Evolutionary conservation across 208 protist genomes (phyloP).

Genomic region (Wallacemonas rigidus): DNA sequence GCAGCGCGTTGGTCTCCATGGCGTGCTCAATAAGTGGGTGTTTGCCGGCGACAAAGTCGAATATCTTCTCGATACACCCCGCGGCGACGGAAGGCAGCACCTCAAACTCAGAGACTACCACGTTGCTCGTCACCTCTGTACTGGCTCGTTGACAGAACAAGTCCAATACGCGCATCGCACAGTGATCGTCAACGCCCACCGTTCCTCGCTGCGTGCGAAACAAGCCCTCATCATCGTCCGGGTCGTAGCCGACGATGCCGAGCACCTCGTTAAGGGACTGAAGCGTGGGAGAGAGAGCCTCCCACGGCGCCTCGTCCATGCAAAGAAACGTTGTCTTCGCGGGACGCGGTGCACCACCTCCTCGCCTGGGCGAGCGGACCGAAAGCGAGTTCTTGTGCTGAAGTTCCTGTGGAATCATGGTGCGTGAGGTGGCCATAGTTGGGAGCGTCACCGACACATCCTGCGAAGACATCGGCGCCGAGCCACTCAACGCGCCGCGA

Average conservation of each 20-base stretch:
- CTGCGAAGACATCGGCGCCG: not conserved
- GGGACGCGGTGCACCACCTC: not conserved
- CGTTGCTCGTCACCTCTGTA: slow-evolving; percentile 55
- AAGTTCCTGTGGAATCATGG: slow-evolving; percentile 9
- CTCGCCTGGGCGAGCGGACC: not conserved
- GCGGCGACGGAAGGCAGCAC: slow-evolving; percentile 77
- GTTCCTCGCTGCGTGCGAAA: slow-evolving; percentile 6
- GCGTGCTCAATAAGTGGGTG: slow-evolving; percentile 67
- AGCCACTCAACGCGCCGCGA: not conserved
- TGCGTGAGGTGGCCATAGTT: slow-evolving; percentile 18
- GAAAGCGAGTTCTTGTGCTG: not conserved
- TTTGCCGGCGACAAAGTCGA: slow-evolving; percentile 66
- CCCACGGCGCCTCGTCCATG: slow-evolving; percentile 53
- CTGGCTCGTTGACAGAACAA: slow-evolving; percentile 61
- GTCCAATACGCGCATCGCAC: slow-evolving; percentile 75
- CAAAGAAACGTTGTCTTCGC: slow-evolving; percentile 26
- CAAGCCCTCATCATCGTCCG: slow-evolving; percentile 32
- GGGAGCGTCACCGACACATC: slow-evolving; percentile 13
- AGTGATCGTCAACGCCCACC: slow-evolving; percentile 24
- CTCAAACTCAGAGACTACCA: slow-evolving; percentile 78
- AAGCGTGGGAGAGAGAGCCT: slow-evolving; percentile 63
- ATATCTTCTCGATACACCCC: slow-evolving; percentile 66
- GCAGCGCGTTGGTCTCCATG: slow-evolving; percentile 38
- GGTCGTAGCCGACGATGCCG: slow-evolving; percentile 63
- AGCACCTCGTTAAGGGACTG: slow-evolving; percentile 75